phyloP scores from a whole-genome alignment of 352 stramenopile genomes.

The Globisporangium camurandrum region DNA sequence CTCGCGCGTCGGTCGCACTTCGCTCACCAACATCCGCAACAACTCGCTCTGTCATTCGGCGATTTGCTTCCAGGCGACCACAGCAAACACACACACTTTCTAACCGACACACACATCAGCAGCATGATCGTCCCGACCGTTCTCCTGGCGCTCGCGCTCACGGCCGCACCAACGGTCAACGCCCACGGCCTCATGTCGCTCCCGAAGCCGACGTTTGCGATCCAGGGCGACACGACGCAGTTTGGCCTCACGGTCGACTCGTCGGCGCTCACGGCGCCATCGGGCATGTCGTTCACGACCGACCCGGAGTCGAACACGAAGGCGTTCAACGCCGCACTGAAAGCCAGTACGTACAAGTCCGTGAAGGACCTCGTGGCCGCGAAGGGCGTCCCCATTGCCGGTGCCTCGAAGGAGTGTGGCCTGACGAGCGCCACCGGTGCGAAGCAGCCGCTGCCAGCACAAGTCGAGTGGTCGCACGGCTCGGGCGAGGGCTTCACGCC shows the following conservation, averaged over 20 bases:
- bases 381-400: constrained; percentile 8
- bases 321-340: constrained; percentile 18
- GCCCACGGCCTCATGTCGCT: constrained; percentile 28
- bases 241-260: constrained; percentile 8
- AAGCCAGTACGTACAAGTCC: constrained; percentile 14
- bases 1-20: no score
- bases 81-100: no score
- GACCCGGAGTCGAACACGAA: constrained; percentile 15
- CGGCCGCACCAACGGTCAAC: constrained; percentile 8
- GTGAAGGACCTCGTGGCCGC: constrained; percentile 12
- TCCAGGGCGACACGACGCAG: constrained; percentile 7
- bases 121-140: not conserved
- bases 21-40: no score
- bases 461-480: constrained; percentile 28
- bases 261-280: constrained; percentile 5
- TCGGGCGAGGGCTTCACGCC: constrained; percentile 25
- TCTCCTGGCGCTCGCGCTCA: not conserved
- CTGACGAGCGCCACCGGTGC: constrained; percentile 23
- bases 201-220: constrained; percentile 9
- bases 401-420: constrained; percentile 5
- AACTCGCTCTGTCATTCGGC: no score
- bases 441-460: constrained; percentile 20
- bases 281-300: constrained; percentile 11
- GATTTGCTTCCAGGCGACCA: no score
- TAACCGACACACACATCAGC: no score